phyloP scores from a whole-genome alignment of 1,284 basidiomycete genomes.

The Cronartium quercuum region DNA sequence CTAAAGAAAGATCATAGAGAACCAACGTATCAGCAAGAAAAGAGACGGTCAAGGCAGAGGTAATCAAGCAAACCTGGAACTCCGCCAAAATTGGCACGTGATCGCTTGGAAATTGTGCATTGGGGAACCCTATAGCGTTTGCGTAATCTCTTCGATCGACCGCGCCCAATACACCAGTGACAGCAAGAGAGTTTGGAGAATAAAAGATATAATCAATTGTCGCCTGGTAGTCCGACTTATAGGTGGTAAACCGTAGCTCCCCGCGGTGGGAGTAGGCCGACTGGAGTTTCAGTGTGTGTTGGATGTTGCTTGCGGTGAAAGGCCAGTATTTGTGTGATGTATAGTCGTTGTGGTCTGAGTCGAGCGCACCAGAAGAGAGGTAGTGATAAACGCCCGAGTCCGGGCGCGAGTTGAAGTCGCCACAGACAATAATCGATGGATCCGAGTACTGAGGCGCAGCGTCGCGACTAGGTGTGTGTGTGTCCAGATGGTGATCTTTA shows the following conservation, averaged over 20 bases:
- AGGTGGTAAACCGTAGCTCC: conserved; percentile 79
- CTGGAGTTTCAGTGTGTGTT: conserved; percentile 73
- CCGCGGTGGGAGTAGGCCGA: conserved; percentile 69
- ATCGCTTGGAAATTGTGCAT: conserved; percentile 74
- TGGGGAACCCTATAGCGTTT: conserved; percentile 93
- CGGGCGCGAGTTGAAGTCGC: conserved; percentile 89
- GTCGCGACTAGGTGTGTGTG: conserved; percentile 63
- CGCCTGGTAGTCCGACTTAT: conserved; percentile 60
- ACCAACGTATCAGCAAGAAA: not conserved
- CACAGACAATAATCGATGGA: conserved; percentile 85
- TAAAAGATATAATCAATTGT: conserved; percentile 95
- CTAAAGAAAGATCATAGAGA: not conserved
- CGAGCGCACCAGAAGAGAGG: conserved; percentile 62
- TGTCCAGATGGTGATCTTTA: too few relatives aligned
- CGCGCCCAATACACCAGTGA: conserved; percentile 79
- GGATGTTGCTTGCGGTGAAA: conserved; percentile 83
- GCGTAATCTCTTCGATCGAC: conserved; percentile 78
- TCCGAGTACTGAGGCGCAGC: conserved; percentile 65
- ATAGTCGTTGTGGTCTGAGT: conserved; percentile 81
- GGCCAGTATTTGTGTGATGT: conserved; percentile 83
- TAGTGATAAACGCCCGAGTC: conserved; percentile 88
- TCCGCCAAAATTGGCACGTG: conserved; percentile 34
- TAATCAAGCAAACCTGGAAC: conserved; percentile 65
- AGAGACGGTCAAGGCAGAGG: not conserved
- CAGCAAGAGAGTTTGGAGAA: conserved; percentile 67